phyloP scores from a whole-genome alignment of 2,329 filamentous ascomycete species.

The Cytospora paraplurivora region DNA sequence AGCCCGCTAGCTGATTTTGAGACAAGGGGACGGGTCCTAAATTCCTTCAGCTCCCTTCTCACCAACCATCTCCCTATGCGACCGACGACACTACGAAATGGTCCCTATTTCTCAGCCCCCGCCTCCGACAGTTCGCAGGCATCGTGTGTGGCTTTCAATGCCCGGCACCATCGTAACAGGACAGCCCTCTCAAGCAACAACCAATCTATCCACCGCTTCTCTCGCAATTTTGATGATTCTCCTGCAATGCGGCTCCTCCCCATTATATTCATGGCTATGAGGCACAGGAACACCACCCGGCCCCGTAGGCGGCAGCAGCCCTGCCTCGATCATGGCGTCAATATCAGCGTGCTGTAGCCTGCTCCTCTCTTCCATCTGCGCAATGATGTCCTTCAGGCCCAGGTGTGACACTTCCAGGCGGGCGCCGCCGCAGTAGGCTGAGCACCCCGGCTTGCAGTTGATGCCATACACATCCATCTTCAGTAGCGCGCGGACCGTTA shows the following conservation, averaged over 20 bases:
- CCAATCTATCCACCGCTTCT: constrained; percentile 54
- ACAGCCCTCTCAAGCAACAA: constrained; percentile 50
- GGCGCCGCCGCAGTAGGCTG: constrained; percentile 20
- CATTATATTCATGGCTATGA: constrained; percentile 22
- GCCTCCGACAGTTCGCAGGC: too few relatives aligned
- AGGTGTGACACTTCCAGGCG: constrained; percentile 40
- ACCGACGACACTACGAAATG: not conserved
- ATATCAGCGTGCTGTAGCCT: constrained; percentile 51
- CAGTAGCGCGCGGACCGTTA: constrained; percentile 55
- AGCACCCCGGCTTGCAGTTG: constrained; percentile 28
- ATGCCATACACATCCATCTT: constrained; percentile 61
- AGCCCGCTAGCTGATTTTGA: too few relatives aligned
- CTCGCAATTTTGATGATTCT: constrained; percentile 57
- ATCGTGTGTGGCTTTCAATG: not conserved
- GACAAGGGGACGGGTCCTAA: not conserved
- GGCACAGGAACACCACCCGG: constrained; percentile 14
- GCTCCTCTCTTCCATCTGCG: constrained; percentile 54
- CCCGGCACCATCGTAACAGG: not conserved
- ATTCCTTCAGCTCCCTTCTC: not conserved
- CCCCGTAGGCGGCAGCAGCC: constrained; percentile 33
- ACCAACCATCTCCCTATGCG: not conserved
- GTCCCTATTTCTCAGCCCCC: too few relatives aligned
- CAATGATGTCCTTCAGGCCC: constrained; percentile 58
- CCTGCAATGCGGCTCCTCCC: constrained; percentile 49
- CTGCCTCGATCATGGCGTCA: constrained; percentile 48